Conservation (phyloP, 2,329 filamentous ascomycete genomes). For the Fusarium oligoseptatum region DNA sequence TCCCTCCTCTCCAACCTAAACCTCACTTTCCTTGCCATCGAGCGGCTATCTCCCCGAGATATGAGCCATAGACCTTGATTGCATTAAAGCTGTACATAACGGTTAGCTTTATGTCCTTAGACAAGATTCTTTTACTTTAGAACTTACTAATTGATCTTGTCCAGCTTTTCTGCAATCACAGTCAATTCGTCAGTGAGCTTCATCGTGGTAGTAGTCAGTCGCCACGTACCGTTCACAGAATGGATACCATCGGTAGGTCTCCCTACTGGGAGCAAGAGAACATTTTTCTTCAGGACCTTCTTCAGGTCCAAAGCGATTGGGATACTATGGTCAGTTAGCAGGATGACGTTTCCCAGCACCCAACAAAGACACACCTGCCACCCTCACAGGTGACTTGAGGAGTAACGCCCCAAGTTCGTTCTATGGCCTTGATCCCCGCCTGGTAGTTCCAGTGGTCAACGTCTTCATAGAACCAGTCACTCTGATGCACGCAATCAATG, state of each 20-base stretch:
- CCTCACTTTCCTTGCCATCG: neutral
- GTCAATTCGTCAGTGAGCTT: neutral
- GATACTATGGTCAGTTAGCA: neutral
- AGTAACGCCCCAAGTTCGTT: neutral
- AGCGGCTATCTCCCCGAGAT: neutral
- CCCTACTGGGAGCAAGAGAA: neutral
- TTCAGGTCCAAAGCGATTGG: neutral
- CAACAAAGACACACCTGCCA: neutral
- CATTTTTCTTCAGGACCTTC: neutral
- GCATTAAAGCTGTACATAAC: neutral
- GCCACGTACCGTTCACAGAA: neutral
- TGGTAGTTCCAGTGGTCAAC: neutral
- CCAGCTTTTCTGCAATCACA: neutral
- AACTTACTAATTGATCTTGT: neutral
- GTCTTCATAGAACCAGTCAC: neutral
- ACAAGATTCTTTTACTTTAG: accelerated
- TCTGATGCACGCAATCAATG: neutral
- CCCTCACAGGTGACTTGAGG: neutral
- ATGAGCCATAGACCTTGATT: neutral
- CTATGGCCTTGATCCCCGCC: neutral
- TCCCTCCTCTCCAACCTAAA: neutral
- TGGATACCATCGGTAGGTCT: neutral
- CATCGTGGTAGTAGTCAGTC: neutral
- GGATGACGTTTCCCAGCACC: neutral
- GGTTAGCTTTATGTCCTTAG: neutral